Base-by-base conservation (phyloP, 768 basidiomycete species). In the Scleroderma citrinum region DNA sequence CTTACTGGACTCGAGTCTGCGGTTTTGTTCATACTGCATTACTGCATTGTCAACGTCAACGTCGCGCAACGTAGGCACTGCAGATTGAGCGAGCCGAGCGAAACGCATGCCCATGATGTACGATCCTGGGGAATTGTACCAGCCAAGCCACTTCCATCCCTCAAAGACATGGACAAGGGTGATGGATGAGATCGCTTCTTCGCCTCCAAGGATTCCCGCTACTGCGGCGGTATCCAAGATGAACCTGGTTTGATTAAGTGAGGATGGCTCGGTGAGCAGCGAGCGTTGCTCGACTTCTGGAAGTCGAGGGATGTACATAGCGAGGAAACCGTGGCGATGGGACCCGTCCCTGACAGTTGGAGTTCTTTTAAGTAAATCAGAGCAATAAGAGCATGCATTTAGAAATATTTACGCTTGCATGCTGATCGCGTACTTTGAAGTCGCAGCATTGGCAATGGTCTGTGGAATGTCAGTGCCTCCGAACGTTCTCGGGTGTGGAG, bases 101-200 rank as follows among this genome's bases (percentile, higher is more conserved):
- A 65, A 70, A 14, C 45, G 55, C 45, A 62, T 70, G 3, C 67
- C 69, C 19, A 71, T 46, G 1, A 53, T 59, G 21, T 67, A 68
- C 46, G 69, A 66, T 12, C 69, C 69, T 0, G 70, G 69, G 7
- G 67, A 66, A 38, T 70, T 71, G 45, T 71, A 67, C 64, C 62
- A 70, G 7, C 69, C 68, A 3, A 70, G 32, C 65, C 62, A 71
- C 42, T 26, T 59, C 55, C 67, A 56, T 1, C 64, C 65, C n/a
- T 51, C 30, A 51, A 61, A 66, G 2, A 70, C 35, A 44, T 69
- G 69, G 2, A 70, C 60, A 23, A 64, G 61, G 8, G 64, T 56
- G 67, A 71, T 70, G 21, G 69, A 69, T 19, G 69, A 58, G 24
- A 71, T 58, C 11, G 69, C 66, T 34, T 71, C 69, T 26, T 69